These are phyloP conservation scores for Piper longum DNA, from an alignment of 164 flowering plant species.

Conservation along the genomic window DNA sequence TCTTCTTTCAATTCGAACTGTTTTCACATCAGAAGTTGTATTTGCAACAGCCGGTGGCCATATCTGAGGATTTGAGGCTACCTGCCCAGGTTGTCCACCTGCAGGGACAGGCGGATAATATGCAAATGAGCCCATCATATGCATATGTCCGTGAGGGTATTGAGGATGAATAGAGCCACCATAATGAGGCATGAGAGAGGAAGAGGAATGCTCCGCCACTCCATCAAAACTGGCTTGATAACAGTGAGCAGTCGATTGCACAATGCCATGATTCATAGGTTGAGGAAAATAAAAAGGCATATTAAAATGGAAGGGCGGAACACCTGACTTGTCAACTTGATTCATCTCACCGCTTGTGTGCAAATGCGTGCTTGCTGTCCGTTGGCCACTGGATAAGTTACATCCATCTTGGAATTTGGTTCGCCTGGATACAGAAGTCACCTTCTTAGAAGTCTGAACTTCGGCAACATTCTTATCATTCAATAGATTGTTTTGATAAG, in stretches of 20 bases:
- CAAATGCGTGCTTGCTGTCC: conserved; percentile 14
- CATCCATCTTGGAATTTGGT: conserved; percentile 20
- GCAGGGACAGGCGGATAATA: conserved; percentile 51
- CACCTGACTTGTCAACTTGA: conserved; percentile 29
- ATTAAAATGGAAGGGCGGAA: conserved; percentile 18
- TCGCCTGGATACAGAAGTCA: conserved; percentile 29
- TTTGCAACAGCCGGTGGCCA: conserved; percentile 23
- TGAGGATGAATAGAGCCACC: conserved; percentile 43
- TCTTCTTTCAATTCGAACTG: conserved; percentile 59
- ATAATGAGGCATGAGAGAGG: conserved; percentile 42
- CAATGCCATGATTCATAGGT: conserved; percentile 46
- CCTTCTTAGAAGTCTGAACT: conserved; percentile 30
- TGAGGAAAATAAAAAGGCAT: conserved; percentile 65
- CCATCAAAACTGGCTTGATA: conserved; percentile 42
- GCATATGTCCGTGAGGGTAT: conserved; percentile 38
- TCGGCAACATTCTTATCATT: conserved; percentile 32
- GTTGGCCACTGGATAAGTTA: conserved; percentile 26
- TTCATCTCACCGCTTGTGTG: conserved; percentile 22
- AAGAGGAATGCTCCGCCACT: conserved; percentile 29
- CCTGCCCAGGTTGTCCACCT: conserved; percentile 58
- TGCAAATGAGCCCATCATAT: conserved; percentile 30
- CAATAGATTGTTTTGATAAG: conserved; percentile 28
- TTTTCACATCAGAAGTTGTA: conserved; percentile 37
- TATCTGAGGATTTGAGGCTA: conserved; percentile 38
- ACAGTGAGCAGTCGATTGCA: conserved; percentile 34